Percentiles rank a stretch among this genome's conserved stretches.
These are phyloP conservation scores for Vinca minor DNA, from an alignment of 257 asterid genomes.

Conservation along the genomic window DNA sequence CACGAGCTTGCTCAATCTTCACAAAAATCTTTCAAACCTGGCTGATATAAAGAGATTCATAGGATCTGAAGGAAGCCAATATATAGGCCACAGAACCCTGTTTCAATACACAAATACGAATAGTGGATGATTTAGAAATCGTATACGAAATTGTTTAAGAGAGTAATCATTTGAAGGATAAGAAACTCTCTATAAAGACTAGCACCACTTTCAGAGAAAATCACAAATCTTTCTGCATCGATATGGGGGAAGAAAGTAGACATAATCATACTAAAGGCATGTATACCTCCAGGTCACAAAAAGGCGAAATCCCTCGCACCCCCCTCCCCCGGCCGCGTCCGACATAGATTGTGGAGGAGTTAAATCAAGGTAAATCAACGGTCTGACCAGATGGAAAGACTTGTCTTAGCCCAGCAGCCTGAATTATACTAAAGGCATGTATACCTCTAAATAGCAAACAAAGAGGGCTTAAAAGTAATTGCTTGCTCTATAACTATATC, in stretches of 20 bases:
- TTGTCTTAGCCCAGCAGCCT: too few relatives aligned
- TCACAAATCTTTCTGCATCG: conserved; percentile 11
- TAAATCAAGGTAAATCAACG: too few relatives aligned
- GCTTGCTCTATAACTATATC: background rate
- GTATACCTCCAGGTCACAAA: too few relatives aligned
- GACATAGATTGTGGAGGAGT: too few relatives aligned
- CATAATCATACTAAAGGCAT: conserved; percentile 16
- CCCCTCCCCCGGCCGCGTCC: too few relatives aligned
- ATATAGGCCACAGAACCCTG: conserved; percentile 23
- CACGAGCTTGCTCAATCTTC: conserved; percentile 19
- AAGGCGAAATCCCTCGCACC: too few relatives aligned
- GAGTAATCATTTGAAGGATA: background rate
- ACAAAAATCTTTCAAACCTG: conserved; percentile 17
- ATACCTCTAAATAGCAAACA: too few relatives aligned
- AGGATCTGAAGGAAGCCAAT: conserved; percentile 12
- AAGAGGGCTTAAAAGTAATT: conserved; percentile 15
- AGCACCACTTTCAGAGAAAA: background rate
- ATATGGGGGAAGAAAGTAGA: conserved; percentile 23
- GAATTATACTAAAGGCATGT: too few relatives aligned
- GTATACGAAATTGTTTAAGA: too few relatives aligned
- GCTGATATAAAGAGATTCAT: conserved; percentile 23
- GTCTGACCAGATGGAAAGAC: too few relatives aligned
- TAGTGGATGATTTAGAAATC: background rate
- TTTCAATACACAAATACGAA: conserved; percentile 12
- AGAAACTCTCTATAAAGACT: conserved; percentile 1